Base-by-base conservation (phyloP, 768 basidiomycete genomes). In the Amanita rubescens region DNA sequence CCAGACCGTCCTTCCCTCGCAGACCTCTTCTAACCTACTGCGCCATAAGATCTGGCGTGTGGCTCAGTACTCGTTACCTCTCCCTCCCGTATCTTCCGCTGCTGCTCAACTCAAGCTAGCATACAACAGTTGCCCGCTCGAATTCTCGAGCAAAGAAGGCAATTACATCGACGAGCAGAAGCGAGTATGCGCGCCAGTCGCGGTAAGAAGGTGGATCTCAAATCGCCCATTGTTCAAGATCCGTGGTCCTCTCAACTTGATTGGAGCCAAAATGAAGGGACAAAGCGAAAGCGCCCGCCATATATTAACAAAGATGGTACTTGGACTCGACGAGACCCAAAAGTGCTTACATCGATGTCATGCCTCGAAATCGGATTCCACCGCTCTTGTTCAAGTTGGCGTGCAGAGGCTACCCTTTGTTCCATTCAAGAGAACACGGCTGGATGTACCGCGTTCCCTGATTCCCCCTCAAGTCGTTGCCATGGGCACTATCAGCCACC, bases 401-500 rank as follows among this genome's bases (percentile, higher is more conserved):
- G 0, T 98, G 96, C 95, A 74, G 82, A 57, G 87, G 81, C 14
- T 84, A 83, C 73, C 93, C 96, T 0, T 75, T 99, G 11, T 83
- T 90, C 60, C 74, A 87, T 65, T 94, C 91, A 5, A 82, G 85
- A 38, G 80, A 91, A 63, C 85, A 94, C 62, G 94, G 92, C 0
- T 99, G 94, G 94, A 80, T 81, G 3, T 97, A 87, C 67, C 87
- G 93, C 25, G 87, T 96, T 3, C 78, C 83, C 5, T 61, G 58
- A 98, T 99, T 62, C 67, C 98, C 5, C 96, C 95, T 1, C 94
- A 96, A 67, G 88, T 98, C 45, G 88, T 97, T 61, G 89, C 94
- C 7, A 99, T 99, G 96, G 96, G 96, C 12, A 97, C 96, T 0
- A 92, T 98, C 50, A 99, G 95, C 14, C 92, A 94, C 8, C 85